Conservation (phyloP, 2,329 filamentous ascomycete species). For the Cladosporium sphaerospermum region DNA sequence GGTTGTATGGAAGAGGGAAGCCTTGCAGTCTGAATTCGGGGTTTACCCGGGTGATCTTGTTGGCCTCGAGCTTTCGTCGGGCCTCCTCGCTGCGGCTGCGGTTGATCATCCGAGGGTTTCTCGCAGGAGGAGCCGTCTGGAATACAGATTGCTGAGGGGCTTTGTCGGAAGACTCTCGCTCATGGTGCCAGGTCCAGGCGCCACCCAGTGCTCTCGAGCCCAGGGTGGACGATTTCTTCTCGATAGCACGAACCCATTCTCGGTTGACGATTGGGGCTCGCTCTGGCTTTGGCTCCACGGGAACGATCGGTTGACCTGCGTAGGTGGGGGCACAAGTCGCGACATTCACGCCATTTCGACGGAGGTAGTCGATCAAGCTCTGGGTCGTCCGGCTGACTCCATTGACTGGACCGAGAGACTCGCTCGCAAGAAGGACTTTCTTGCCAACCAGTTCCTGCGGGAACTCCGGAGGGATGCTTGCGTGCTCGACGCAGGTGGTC, state of each 20-base stretch:
- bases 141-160: conserved; percentile 15
- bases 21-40: conserved; percentile 57
- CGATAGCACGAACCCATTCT: conserved; percentile 28
- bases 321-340: conserved; percentile 60
- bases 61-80: conserved; percentile 23
- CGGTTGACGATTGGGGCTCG: conserved; percentile 28
- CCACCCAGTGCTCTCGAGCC: conserved; percentile 29
- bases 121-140: conserved; percentile 11
- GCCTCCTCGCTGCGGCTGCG: conserved; percentile 24
- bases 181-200: conserved; percentile 28
- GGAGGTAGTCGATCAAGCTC: conserved; percentile 62
- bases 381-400: conserved; percentile 66
- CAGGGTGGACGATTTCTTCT: conserved; percentile 27
- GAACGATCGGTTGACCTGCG: conserved; percentile 46
- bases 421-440: conserved; percentile 61
- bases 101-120: conserved; percentile 23
- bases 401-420: conserved; percentile 67
- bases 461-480: conserved; percentile 26
- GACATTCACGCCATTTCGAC: conserved; percentile 57
- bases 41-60: conserved; percentile 28
- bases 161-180: conserved; percentile 19
- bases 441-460: conserved; percentile 50
- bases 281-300: conserved; percentile 19
- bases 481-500: conserved; percentile 2
- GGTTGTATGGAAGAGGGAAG: conserved; percentile 64